phyloP scores from a whole-genome alignment of 2,329 filamentous ascomycete genomes.

The Trichoderma koningiopsis region DNA sequence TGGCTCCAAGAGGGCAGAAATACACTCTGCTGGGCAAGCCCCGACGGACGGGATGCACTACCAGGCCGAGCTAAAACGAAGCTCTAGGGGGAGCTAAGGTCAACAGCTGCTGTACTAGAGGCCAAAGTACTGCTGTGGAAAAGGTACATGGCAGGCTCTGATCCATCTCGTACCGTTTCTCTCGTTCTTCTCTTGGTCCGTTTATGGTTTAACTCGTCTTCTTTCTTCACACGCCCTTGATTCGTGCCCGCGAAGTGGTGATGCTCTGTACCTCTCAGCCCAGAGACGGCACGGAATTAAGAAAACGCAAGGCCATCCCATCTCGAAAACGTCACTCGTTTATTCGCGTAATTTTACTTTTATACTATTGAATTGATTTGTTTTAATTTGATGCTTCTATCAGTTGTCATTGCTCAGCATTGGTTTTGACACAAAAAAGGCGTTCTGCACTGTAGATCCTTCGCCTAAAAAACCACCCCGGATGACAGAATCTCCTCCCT shows the following conservation, averaged over 20 bases:
- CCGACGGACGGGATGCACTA: too few relatives aligned
- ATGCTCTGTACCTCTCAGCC: not conserved
- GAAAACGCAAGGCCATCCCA: not conserved
- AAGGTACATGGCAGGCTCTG: constrained; percentile 1
- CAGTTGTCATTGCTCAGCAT: not conserved
- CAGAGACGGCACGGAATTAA: not conserved
- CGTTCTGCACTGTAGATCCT: constrained; percentile 19
- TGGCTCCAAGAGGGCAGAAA: not conserved
- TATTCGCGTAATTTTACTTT: not conserved
- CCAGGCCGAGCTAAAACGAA: not conserved
- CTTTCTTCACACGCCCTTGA: not conserved
- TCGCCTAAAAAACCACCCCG: not conserved
- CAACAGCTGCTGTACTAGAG: not conserved
- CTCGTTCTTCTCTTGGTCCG: not conserved
- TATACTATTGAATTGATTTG: not conserved
- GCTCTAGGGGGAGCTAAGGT: not conserved
- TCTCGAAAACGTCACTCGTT: not conserved
- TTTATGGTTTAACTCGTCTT: not conserved
- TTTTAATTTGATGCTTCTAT: not conserved
- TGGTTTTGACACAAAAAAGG: not conserved
- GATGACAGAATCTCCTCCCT: not conserved
- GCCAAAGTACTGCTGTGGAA: not conserved
- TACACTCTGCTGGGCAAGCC: too few relatives aligned
- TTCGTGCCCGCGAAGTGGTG: not conserved
- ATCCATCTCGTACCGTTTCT: not conserved